Percentiles rank a stretch among this genome's conserved stretches.
These are phyloP conservation scores for Aspergillus sp. DNA, from an alignment of 2,329 filamentous ascomycete genomes.

Conservation along the genomic window DNA sequence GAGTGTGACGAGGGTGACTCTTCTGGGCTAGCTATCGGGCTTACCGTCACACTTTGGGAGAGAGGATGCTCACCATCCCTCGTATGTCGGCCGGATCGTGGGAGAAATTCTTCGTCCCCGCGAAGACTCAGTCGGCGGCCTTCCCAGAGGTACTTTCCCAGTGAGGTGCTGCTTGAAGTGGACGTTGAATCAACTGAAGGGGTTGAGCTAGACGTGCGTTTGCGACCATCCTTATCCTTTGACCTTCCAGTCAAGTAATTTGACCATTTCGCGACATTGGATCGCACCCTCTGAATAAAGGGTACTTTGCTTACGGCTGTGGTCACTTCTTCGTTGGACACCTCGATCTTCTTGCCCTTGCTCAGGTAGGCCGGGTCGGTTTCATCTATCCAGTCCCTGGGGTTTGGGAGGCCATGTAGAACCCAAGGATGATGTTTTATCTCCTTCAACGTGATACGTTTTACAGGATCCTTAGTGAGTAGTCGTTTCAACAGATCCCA, in stretches of 20 bases:
- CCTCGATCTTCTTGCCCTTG: slow-evolving; percentile 82
- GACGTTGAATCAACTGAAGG: slow-evolving; percentile 55
- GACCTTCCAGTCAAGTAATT: slow-evolving; percentile 53
- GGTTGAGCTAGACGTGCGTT: slow-evolving; percentile 54
- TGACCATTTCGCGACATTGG: slow-evolving; percentile 68
- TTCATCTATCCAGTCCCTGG: slow-evolving; percentile 83
- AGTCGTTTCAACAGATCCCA: slow-evolving; percentile 76
- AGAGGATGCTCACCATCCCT: slow-evolving; percentile 68
- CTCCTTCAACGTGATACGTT: slow-evolving; percentile 84
- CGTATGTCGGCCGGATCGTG: slow-evolving; percentile 50
- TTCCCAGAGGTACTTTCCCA: slow-evolving; percentile 53
- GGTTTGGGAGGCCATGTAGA: slow-evolving; percentile 71
- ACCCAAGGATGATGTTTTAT: slow-evolving; percentile 96
- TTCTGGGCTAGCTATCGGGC: slow-evolving; percentile 54
- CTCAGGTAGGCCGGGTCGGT: slow-evolving; percentile 80
- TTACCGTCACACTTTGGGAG: slow-evolving; percentile 71
- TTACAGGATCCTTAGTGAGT: slow-evolving; percentile 83
- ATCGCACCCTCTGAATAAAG: slow-evolving; percentile 80
- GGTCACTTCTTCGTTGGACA: slow-evolving; percentile 87
- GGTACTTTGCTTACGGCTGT: slow-evolving; percentile 86
- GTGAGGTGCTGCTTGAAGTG: slow-evolving; percentile 56
- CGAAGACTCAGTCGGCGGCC: slow-evolving; percentile 57
- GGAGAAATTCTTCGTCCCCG: slow-evolving; percentile 52
- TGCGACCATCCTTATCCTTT: slow-evolving; percentile 44
- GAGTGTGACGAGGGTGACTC: slow-evolving; percentile 41